Base-by-base conservation (phyloP, 2,329 filamentous ascomycete genomes). In the Talaromyces piceae region DNA sequence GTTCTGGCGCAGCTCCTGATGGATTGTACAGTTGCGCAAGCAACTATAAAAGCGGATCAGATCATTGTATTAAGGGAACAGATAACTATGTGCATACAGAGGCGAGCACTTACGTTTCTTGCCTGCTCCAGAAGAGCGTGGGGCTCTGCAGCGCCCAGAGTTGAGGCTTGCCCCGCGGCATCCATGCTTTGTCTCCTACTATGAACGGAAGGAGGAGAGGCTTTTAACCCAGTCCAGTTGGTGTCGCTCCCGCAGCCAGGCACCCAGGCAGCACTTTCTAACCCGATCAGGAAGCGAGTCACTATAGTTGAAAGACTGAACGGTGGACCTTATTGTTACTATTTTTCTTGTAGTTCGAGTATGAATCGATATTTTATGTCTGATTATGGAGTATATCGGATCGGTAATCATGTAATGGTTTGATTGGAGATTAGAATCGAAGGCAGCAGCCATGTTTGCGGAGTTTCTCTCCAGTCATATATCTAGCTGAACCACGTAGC, bases 1-100 rank as follows among this genome's bases (percentile, higher is more conserved):
- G 67, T 56, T 64, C 45, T 60, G 73, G 55, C 64, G 67, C 61
- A 63, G 62, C 57, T 72, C 74, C 62, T 72, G 73, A 64, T 65
- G 71, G 70, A 51, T 64, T 59, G 58, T 71, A 71, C 27, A 74
- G 60, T 50, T 67, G 62, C 47, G 63, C 62, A 23, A 73, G 67
- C 52, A 73, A 64, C 70, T 73, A 50, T 18, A 30, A 12, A 12
- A 45, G 48, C 59, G 26, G 58, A 54, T 54, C 37, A 49, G 47
- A 26, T 25, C 6, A 31, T 5, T n/a, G 23, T 48, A 41, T 27
- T 37, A 50, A 23, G 47, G 43, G 23, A 37, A 25, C 39, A 41
- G 22, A n/a, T 6, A 5, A 16, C 20, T 23, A 8, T 43, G 25
- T n/a, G 20, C 23, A 25, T 25, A 12, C 39, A 25, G 23, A 9